A percentile compares a stretch with the other conserved stretches of the same genome.
These are phyloP conservation scores for Alternaria brassicae DNA, from an alignment of 2,329 filamentous ascomycete genomes.

Conservation along the genomic window DNA sequence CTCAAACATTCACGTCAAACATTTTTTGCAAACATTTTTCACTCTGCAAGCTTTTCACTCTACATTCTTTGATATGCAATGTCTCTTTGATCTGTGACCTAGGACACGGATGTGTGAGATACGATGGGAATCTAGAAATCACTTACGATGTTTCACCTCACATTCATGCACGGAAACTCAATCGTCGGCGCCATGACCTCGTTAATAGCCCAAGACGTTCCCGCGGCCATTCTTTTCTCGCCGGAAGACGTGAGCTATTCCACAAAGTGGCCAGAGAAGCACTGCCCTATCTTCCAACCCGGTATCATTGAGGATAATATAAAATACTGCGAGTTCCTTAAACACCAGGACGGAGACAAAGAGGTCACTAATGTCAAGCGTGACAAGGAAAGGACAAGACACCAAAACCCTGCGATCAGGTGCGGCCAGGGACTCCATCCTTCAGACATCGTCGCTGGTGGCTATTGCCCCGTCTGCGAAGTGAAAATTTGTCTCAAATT, in stretches of 20 bases:
- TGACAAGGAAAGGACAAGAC: neutral
- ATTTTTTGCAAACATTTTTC: no score
- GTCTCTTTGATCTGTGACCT: no score
- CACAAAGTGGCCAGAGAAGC: neutral
- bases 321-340: neutral
- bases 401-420: neutral
- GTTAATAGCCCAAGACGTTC: neutral
- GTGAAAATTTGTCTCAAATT: neutral
- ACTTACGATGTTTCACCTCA: neutral
- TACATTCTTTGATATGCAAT: no score
- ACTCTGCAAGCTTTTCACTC: no score
- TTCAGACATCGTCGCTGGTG: neutral
- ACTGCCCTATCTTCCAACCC: neutral
- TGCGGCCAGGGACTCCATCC: neutral
- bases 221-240: neutral
- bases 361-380: neutral
- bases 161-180: neutral
- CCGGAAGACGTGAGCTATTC: neutral
- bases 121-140: neutral
- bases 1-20: no score
- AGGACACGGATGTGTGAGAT: no score
- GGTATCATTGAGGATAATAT: neutral
- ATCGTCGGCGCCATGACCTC: neutral
- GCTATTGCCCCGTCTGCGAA: neutral
- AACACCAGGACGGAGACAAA: neutral